Evolutionary conservation across 106 monocot species (phyloP).

Genomic region (Dendrobium catenatum): DNA sequence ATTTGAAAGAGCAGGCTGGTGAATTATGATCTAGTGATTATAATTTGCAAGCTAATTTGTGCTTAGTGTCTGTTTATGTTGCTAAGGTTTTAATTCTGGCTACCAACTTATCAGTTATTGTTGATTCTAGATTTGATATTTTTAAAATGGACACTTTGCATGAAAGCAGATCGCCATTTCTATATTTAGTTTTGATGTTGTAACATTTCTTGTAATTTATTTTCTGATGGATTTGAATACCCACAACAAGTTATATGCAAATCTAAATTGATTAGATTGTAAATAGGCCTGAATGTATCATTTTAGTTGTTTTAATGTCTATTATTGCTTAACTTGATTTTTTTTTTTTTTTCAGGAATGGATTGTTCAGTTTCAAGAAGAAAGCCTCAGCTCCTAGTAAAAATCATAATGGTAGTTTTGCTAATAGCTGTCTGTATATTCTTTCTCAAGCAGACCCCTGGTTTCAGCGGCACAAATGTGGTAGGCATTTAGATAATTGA

Average conservation of each 20-base stretch:
- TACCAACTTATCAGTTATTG: neutral
- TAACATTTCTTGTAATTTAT: neutral
- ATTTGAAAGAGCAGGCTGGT: neutral
- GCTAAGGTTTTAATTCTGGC: neutral
- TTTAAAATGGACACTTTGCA: neutral
- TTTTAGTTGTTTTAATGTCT: neutral
- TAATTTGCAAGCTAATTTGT: neutral
- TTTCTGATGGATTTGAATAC: neutral
- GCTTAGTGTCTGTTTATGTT: neutral
- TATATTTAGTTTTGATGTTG: neutral
- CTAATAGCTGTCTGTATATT: slow-evolving; percentile 57
- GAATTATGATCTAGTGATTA: neutral
- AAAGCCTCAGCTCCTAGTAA: slow-evolving; percentile 59
- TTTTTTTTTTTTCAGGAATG: slow-evolving; percentile 41
- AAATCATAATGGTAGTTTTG: slow-evolving; percentile 46
- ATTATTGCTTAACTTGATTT: neutral
- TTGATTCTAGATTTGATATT: neutral
- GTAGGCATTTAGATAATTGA: slow-evolving; percentile 21
- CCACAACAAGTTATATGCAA: too few relatives aligned
- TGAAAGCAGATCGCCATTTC: neutral
- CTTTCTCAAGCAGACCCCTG: slow-evolving; percentile 65
- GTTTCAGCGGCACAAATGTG: slow-evolving; percentile 31
- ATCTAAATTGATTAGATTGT: neutral
- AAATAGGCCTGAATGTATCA: neutral
- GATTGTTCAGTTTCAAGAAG: slow-evolving; percentile 52